Base-by-base conservation (phyloP, 2,329 filamentous ascomycete species). In the Arachnomyces sp. region DNA sequence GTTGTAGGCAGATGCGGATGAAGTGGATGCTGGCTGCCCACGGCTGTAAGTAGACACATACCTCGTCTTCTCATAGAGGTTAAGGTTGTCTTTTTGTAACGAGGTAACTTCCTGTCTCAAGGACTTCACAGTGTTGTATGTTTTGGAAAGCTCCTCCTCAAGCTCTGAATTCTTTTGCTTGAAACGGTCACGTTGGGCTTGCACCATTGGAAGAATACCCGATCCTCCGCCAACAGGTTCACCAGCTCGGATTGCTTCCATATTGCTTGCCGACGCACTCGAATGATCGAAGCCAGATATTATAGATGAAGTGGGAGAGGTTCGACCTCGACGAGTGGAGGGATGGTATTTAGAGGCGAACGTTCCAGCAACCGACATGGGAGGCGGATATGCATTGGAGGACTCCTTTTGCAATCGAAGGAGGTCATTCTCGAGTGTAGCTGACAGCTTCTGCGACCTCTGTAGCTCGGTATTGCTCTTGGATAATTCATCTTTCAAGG, bases 181-280 rank as follows among this genome's bases (percentile, higher is more conserved):
- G 76, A 96, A 98, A 38, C 92, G 86, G 65, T 98, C 92, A 46
- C 92, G 82, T 65, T 98, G 93, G 2, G 93, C 92, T 28, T 92
- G 94, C 38, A 98, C 84, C 93, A 98, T 98, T 28, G 92, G 93
- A 16, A 98, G 70, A 48, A 98, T 95, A 9, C 89, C 87, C 0
- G 85, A 85, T 2, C 86, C 85, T 39, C 84, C 76, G 25, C 83
- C 84, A 40, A 82, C 73, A 7, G 81, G 71, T 46, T 80, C 76
- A 34, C 87, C 84, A 2, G 73, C 74, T 25, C 77, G 73, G 16
- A 82, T 66, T 5, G 74, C 66, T 30, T 81, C 77, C 49, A 81
- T 66, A 11, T 69, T 71, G 29, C 65, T 67, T 28, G 60, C 59
- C 14, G 64, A 68, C 35, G 65, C 60, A 31, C 68, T 70, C 32